Base-by-base conservation (phyloP, 495 filamentous ascomycete genomes). In the Aspergillus cavernicola region DNA sequence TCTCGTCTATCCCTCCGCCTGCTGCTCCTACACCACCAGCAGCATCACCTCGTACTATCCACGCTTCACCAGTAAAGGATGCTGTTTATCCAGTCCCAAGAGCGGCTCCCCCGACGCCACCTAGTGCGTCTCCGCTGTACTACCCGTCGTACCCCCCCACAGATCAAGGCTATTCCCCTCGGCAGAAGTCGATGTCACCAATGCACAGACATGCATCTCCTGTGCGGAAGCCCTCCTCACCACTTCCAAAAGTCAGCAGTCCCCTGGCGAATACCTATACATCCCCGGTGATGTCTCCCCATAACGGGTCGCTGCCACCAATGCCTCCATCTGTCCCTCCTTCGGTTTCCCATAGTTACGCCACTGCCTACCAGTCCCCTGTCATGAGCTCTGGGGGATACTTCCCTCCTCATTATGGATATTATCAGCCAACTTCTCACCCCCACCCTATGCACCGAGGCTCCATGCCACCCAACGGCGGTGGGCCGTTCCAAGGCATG, bases 271-370 rank as follows among this genome's bases (percentile, higher is more conserved):
- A 64, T 29, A 59, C 62, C 22, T 69, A 74, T 56, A 66, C 64
- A 37, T 68, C 74, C 22, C 71, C 71, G 6, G 54, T 56, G 55
- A 70, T 74, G 65, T 72, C 71, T 23, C 70, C 71, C 9, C 68
- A 65, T 19, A 44, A 50, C 18, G 37, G 52, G 39, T 33, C 58
- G 1, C 10, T 45, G 18, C 58, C 59, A 32, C 50, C 53, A 29
- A 63, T 65, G 53, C 46, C 51, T 29, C 49, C 58, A 11, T 49
- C 47, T 20, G 53, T 59, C 29, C 62, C 66, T 22, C 59, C 66
- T 15, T 64, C 62, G 6, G 48, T 59, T 7, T 45, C 63, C 3
- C 65, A 62, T n/a, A 66, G 63, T 48, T 69, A 62, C 55, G 53
- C 66, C 13, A 56, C 64, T 15, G 63, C 68, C 33, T 62, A 66